Percentiles rank a stretch among this genome's conserved stretches.
phyloP scores from a whole-genome alignment of 345 rosid species.

The Euphorbia peplus region DNA sequence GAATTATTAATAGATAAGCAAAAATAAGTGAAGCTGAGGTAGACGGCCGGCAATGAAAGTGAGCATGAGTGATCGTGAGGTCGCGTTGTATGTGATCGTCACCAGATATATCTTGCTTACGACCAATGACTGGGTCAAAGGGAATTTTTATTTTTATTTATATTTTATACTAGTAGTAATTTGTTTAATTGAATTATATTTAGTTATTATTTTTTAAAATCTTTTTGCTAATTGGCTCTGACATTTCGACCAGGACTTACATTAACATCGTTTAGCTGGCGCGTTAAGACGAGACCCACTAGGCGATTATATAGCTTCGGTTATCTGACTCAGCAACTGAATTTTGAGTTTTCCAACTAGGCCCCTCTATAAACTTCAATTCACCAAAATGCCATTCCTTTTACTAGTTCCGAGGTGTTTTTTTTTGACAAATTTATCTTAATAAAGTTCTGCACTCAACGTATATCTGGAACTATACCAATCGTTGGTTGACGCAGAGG shows the following conservation, averaged over 20 bases:
- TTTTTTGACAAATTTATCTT: no score
- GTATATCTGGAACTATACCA: no score
- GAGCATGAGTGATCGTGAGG: constrained; percentile 8
- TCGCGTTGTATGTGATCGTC: constrained; percentile 21
- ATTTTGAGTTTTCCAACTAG: not conserved
- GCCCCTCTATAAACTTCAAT: not conserved
- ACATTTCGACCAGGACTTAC: not conserved
- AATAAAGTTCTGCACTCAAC: no score
- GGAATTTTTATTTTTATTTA: not conserved
- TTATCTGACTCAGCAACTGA: constrained; percentile 1
- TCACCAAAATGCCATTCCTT: not conserved
- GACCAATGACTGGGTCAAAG: constrained; percentile 14
- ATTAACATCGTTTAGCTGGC: not conserved
- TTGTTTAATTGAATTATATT: not conserved
- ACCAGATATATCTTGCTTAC: not conserved
- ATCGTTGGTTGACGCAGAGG: no score
- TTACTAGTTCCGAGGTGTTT: not conserved
- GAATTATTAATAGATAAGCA: not conserved
- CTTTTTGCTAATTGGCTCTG: not conserved
- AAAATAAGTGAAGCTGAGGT: not conserved
- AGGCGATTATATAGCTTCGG: not conserved
- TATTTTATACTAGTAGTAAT: not conserved
- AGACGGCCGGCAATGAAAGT: constrained; percentile 14
- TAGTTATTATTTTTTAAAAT: not conserved
- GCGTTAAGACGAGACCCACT: constrained; percentile 6